These are phyloP conservation scores for Vitis rotundifolia DNA, from an alignment of 164 flowering plant genomes.

Conservation along the genomic window DNA sequence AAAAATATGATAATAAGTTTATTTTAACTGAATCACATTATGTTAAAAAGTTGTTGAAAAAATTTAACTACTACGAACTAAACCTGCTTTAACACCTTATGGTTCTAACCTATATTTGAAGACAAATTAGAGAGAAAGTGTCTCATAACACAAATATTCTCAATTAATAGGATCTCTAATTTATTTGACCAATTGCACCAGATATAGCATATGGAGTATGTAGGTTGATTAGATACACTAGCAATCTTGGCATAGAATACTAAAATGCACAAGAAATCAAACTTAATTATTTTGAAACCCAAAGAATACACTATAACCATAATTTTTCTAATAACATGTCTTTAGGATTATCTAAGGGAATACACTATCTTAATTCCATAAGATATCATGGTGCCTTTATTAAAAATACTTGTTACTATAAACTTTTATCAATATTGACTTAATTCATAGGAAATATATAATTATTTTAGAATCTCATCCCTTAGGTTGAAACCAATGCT, in stretches of 20 bases:
- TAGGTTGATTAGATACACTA: not conserved
- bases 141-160: not conserved
- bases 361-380: no score
- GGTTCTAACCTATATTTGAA: not conserved
- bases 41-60: not conserved
- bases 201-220: not conserved
- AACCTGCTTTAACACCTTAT: not conserved
- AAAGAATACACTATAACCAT: no score
- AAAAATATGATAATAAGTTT: not conserved
- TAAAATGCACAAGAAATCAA: not conserved
- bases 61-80: not conserved
- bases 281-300: no score
- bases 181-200: not conserved
- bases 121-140: not conserved
- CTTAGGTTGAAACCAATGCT: no score
- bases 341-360: no score
- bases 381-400: no score
- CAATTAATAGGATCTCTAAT: no score
- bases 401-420: no score
- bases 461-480: no score
- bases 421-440: no score
- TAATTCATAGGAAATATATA: no score
- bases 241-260: not conserved
- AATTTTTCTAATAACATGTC: no score
- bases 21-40: not conserved